Evolutionary conservation across 116 monocot species (phyloP).

Genomic region (Iris pallida): DNA sequence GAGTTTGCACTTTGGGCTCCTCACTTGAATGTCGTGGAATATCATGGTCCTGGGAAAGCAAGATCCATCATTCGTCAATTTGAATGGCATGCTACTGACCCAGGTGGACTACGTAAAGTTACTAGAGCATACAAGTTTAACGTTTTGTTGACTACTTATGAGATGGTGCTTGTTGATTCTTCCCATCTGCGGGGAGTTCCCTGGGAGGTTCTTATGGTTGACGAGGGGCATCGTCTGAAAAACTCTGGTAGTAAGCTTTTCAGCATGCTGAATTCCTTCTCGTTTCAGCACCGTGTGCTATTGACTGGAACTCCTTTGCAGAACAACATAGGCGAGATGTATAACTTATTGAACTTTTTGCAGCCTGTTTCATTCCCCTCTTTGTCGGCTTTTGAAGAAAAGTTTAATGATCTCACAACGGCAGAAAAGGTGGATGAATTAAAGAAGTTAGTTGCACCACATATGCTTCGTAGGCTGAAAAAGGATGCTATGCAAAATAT

Average conservation of each 20-base stretch:
- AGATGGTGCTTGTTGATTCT: conserved; percentile 93
- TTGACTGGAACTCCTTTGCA: conserved; percentile 97
- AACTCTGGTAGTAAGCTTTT: conserved; percentile 95
- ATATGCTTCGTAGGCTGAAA: conserved; percentile 93
- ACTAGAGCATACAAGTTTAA: conserved; percentile 74
- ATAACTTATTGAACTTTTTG: conserved; percentile 88
- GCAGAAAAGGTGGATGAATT: conserved; percentile 93
- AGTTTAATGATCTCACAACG: conserved; percentile 86
- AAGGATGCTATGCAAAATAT: conserved; percentile 98
- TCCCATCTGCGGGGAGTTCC: conserved; percentile 72
- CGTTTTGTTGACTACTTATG: conserved; percentile 95
- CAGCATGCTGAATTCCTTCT: conserved; percentile 77
- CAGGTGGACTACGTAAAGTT: conserved; percentile 22
- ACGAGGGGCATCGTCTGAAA: conserved; percentile 95
- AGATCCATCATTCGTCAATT: conserved; percentile 79
- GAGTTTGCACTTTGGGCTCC: conserved; percentile 93
- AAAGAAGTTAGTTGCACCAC: conserved; percentile 94
- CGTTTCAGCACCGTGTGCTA: conserved; percentile 86
- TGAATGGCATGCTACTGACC: conserved; percentile 81
- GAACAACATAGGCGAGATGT: conserved; percentile 98
- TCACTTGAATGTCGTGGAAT: conserved; percentile 94
- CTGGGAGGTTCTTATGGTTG: conserved; percentile 96
- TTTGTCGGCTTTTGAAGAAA: conserved; percentile 86
- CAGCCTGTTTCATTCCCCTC: conserved; percentile 92
- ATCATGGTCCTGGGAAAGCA: conserved; percentile 91